phyloP scores from a whole-genome alignment of 768 basidiomycete genomes.

The Chlorophyllum brunneum region DNA sequence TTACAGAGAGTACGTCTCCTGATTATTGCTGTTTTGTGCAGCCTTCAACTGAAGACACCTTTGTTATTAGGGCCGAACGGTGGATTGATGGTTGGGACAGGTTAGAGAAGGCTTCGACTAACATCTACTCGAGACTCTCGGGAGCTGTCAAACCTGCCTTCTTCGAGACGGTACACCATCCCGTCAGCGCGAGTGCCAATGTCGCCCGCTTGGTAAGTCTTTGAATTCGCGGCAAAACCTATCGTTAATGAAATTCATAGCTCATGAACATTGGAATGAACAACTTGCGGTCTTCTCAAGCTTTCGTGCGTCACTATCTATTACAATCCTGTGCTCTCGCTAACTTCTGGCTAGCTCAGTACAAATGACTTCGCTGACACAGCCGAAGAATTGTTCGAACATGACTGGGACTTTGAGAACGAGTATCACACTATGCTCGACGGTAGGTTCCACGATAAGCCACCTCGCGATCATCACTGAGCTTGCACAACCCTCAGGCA shows the following conservation, averaged over 20 bases:
- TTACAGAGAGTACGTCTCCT: conserved; percentile 55
- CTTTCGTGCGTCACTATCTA: conserved; percentile 20
- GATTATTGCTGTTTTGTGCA: not conserved
- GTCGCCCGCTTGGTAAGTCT: conserved; percentile 44
- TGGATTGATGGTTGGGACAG: conserved; percentile 47
- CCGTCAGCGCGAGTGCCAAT: conserved; percentile 53
- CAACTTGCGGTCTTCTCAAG: conserved; percentile 60
- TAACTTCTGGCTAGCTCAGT: conserved; percentile 31
- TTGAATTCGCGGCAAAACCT: not conserved
- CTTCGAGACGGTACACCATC: conserved; percentile 67
- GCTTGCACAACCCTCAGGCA: conserved; percentile 29
- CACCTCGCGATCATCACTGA: not conserved
- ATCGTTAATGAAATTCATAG: conserved; percentile 15
- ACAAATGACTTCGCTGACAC: conserved; percentile 53
- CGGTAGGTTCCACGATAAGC: conserved; percentile 28
- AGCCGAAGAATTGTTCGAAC: conserved; percentile 53
- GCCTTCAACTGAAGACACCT: not conserved
- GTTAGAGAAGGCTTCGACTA: conserved; percentile 43
- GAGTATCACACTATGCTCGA: conserved; percentile 56
- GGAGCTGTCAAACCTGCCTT: conserved; percentile 49
- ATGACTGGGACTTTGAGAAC: conserved; percentile 56
- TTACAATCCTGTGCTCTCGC: not conserved
- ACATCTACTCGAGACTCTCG: conserved; percentile 48
- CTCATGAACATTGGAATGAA: conserved; percentile 56
- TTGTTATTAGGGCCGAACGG: conserved; percentile 46